Evolutionary conservation across 2,329 filamentous ascomycete species (phyloP).

Genomic region (Aspergillus novoparasiticus): DNA sequence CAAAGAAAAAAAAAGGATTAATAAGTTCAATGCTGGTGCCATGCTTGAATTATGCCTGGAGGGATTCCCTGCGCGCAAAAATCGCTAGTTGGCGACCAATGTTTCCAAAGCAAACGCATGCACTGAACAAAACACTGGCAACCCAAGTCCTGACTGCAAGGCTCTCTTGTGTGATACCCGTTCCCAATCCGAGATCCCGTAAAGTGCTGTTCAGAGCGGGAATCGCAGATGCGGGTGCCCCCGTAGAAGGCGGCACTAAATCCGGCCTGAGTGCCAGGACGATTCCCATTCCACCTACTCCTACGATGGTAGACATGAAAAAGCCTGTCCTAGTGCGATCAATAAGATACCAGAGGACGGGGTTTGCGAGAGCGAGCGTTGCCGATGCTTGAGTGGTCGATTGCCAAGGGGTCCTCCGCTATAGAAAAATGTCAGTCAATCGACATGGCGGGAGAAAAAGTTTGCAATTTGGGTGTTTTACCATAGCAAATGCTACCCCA

Average conservation of each 20-base stretch:
- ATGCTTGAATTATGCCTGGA: slow-evolving; percentile 20
- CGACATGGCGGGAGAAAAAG: not conserved
- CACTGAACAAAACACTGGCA: slow-evolving; percentile 90
- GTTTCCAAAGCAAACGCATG: slow-evolving; percentile 93
- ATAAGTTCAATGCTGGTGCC: not conserved
- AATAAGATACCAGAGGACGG: slow-evolving; percentile 93
- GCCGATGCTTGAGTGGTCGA: slow-evolving; percentile 92
- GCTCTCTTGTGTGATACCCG: slow-evolving; percentile 53
- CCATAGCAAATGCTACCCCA: slow-evolving; percentile 78
- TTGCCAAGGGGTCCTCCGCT: slow-evolving; percentile 90
- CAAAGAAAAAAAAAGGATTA: slow-evolving; percentile 3
- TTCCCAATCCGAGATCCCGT: slow-evolving; percentile 33
- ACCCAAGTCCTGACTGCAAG: slow-evolving; percentile 78
- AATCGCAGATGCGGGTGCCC: slow-evolving; percentile 36
- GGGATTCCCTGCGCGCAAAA: slow-evolving; percentile 31
- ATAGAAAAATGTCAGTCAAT: slow-evolving; percentile 23
- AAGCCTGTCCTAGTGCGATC: slow-evolving; percentile 87
- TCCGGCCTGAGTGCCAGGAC: slow-evolving; percentile 76
- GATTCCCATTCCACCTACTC: slow-evolving; percentile 71
- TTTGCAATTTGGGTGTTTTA: slow-evolving; percentile 49
- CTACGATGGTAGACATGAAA: slow-evolving; percentile 73
- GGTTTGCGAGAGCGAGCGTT: slow-evolving; percentile 87
- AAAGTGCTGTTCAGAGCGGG: slow-evolving; percentile 31
- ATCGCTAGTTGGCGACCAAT: slow-evolving; percentile 80
- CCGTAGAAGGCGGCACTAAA: slow-evolving; percentile 70